Percentiles rank a stretch among this genome's conserved stretches.
These are phyloP conservation scores for Pestalotiopsis fici DNA, from an alignment of 2,329 filamentous ascomycete species.

Conservation along the genomic window DNA sequence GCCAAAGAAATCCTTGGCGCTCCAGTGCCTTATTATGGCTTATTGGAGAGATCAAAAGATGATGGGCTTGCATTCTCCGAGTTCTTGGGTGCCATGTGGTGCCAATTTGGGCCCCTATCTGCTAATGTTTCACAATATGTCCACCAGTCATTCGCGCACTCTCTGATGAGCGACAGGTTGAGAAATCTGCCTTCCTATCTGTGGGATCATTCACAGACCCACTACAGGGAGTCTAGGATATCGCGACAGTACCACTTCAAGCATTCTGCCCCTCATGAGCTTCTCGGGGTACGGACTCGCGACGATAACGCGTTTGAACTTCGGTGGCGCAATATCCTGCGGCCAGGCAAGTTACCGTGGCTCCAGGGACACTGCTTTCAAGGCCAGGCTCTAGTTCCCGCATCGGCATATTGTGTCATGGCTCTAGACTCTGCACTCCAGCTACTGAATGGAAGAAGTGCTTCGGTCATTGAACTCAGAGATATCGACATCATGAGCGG, in stretches of 20 bases:
- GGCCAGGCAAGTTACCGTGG: constrained; percentile 39
- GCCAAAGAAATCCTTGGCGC: constrained; percentile 16
- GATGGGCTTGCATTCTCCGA: constrained; percentile 22
- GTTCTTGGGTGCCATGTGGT: constrained; percentile 28
- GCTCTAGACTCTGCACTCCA: constrained; percentile 42
- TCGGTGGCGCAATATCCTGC: constrained; percentile 43
- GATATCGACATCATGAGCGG: constrained; percentile 28
- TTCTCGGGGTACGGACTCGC: constrained; percentile 36
- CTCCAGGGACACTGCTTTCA: constrained; percentile 41
- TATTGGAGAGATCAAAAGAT: constrained; percentile 23
- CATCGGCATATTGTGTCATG: constrained; percentile 48
- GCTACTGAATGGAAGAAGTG: constrained; percentile 20
- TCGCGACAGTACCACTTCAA: constrained; percentile 39
- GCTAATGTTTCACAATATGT: constrained; percentile 22
- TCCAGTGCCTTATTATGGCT: constrained; percentile 20
- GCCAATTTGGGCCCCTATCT: constrained; percentile 16
- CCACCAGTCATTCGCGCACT: constrained; percentile 15
- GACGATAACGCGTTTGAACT: constrained; percentile 36
- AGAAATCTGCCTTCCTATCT: constrained; percentile 41
- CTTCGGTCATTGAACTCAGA: constrained; percentile 25
- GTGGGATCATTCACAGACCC: constrained; percentile 46
- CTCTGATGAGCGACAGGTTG: constrained; percentile 13
- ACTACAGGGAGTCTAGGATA: constrained; percentile 45
- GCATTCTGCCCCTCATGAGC: constrained; percentile 31
- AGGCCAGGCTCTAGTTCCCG: constrained; percentile 44